Base-by-base conservation (phyloP, 768 basidiomycete species). In the Agaricus blazei region DNA sequence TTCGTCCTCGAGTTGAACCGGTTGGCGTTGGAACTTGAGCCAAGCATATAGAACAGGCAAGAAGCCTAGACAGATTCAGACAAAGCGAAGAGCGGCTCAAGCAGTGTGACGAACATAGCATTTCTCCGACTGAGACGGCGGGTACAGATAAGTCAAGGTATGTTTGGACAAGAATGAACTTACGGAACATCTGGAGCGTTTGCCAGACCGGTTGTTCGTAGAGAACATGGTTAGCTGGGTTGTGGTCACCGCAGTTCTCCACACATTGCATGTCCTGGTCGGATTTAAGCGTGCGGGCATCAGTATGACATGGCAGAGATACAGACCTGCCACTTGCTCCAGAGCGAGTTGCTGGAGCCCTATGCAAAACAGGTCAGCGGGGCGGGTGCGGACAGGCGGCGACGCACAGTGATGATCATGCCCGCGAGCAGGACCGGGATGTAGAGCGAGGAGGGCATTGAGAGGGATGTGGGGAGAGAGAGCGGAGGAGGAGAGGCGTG, bases 161-260 rank as follows among this genome's bases (percentile, higher is more conserved):
- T 12, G 19, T 54, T 60, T 59, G 56, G 64, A 56, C 57, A 47
- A 62, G 46, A 54, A 46, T 57, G 48, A 58, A 80, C 87, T 69
- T 65, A 90, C 88, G 76, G 71, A 91, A 92, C 90, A 92, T 93
- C 69, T 91, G 89, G 40, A 93, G 78, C 12, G 84, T 91, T 70
- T 93, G 91, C 89, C 92, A 90, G 26, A 96, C 92, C 4, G 93
- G 94, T 68, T 98, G 96, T 65, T 98, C 94, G 68, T 90, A 98
- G 29, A 91, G 79, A 48, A 93, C 77, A 52, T 80, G 83, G 36
- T 75, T 73, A 3, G 64, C 58, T 2, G 85, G 80, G 68, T 90
- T 74, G 37, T 80, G 80, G 60, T 85, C 79, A 46, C 68, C 67
- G 68, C 96, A 98, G 69, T 95, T 90, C 78, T 93, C 93, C 43